Base-by-base conservation (phyloP, 2,329 filamentous ascomycete species). In the Cryoendolithus antarcticus region DNA sequence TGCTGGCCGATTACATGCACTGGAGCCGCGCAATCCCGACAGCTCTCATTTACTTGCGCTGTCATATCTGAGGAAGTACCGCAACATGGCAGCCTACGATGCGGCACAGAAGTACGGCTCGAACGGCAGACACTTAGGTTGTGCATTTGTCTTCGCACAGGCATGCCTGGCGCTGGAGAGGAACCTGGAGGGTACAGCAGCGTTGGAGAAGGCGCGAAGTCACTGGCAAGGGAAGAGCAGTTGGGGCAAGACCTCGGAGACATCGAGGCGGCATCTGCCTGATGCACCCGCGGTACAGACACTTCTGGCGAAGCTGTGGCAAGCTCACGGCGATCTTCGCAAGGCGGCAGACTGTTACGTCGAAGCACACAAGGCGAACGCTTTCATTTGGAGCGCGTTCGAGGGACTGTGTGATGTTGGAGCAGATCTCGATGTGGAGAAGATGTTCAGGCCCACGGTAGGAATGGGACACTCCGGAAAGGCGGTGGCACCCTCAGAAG, bases 341-440 rank as follows among this genome's bases (percentile, higher is more conserved):
- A 86, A 84, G 60, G 88, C 91, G 6, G 77, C 89, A 10, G 75
- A 82, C 48, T 86, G 77, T 59, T 96, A 91, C 56, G 86, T 93
- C 49, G 86, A 93, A 44, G 77, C 88, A 4, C 66, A 98, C 52
- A 93, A 88, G 62, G 61, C 79, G 39, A 98, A 96, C 54, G 88
- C 91, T 1, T 89, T 96, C 61, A 91, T 94, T 75, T 98, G 91
- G 91, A 91, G 98, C 66, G 88, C 89, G 0, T 96, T 96, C 53
- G 78, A 80, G 13, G 81, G 77, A 10, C 71, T 98, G 6, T 94
- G 88, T 57, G 86, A 95, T 55, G 85, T 75, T 32, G 77, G 85
- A 3, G 80, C 86, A 33, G 79, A 78, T 48, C 72, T 96, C 39
- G 78, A 83, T 40, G 77, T 91, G 7, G 74, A 79, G 19, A 94